Conservation (phyloP, 768 basidiomycete species). For the Suillus brevipes region DNA sequence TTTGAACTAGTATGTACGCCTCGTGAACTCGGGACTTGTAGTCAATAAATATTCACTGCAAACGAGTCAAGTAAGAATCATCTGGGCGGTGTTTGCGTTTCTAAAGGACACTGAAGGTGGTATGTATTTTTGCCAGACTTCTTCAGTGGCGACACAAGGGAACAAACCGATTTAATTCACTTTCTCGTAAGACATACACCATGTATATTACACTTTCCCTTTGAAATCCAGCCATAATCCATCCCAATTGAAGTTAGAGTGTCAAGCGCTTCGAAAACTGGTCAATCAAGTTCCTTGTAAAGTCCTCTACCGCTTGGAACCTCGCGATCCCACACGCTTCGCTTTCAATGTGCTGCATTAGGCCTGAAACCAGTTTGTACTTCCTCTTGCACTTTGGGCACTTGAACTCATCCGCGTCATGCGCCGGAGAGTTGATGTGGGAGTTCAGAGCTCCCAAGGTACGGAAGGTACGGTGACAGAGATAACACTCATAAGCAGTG, state of each 20-base stretch:
- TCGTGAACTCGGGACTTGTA: too few relatives aligned
- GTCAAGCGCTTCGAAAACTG: background rate
- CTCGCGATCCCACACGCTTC: background rate
- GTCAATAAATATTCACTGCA: too few relatives aligned
- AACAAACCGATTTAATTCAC: background rate
- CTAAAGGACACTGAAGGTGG: too few relatives aligned
- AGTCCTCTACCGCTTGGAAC: conserved; percentile 1
- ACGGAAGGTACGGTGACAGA: conserved; percentile 38
- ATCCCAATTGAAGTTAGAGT: background rate
- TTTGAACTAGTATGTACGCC: too few relatives aligned
- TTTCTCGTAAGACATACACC: background rate
- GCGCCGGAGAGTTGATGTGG: conserved; percentile 33
- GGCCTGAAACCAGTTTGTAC: conserved; percentile 40
- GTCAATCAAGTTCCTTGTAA: background rate
- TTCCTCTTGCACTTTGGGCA: conserved; percentile 44
- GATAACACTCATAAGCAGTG: conserved; percentile 40
- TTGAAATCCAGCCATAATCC: background rate
- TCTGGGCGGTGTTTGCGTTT: too few relatives aligned
- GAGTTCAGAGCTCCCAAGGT: conserved; percentile 28
- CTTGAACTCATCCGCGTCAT: conserved; percentile 41
- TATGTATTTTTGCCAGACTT: too few relatives aligned
- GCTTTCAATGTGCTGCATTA: conserved; percentile 39
- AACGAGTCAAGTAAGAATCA: too few relatives aligned
- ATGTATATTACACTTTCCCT: background rate
- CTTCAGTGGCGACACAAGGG: background rate